A percentile compares a stretch with the other conserved stretches of the same genome.
These are phyloP conservation scores for Paraconiothyrium sp. DNA, from an alignment of 2,329 filamentous ascomycete genomes.

Conservation along the genomic window DNA sequence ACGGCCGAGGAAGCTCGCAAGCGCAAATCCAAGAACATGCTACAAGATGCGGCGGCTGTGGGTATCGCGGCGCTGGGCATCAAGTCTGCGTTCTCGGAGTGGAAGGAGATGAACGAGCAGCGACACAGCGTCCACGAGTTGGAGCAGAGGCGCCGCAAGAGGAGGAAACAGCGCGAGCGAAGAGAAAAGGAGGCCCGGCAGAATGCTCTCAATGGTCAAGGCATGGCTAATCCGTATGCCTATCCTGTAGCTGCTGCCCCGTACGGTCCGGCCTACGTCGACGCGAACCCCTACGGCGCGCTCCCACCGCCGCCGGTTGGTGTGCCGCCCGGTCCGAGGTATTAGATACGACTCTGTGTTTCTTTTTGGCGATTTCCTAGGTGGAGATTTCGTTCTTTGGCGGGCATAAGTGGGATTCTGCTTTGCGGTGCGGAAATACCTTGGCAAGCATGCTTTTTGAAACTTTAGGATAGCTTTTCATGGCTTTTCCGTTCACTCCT, in stretches of 20 bases:
- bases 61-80: conserved; percentile 74
- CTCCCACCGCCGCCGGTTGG: conserved; percentile 54
- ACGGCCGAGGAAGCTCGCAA: conserved; percentile 69
- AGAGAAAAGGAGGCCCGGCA: conserved; percentile 57
- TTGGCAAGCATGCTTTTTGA: background rate
- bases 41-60: conserved; percentile 72
- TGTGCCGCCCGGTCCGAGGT: conserved; percentile 37
- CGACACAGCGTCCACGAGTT: conserved; percentile 66
- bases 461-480: background rate
- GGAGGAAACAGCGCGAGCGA: conserved; percentile 54
- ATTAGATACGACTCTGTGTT: conserved; percentile 24
- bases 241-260: conserved; percentile 50
- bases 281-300: conserved; percentile 57
- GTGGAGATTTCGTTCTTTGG: conserved; percentile 2
- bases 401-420: background rate
- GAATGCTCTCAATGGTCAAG: conserved; percentile 50
- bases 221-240: conserved; percentile 48
- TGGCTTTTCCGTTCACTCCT: background rate
- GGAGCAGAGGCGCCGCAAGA: conserved; percentile 58
- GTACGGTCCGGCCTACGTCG: conserved; percentile 54
- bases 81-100: conserved; percentile 71
- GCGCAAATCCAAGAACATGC: conserved; percentile 69
- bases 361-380: conserved; percentile 17
- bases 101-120: conserved; percentile 73
- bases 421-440: background rate